Evolutionary conservation across 75 land plant species (phyloP).

Genomic region (Gnetum montanum): DNA sequence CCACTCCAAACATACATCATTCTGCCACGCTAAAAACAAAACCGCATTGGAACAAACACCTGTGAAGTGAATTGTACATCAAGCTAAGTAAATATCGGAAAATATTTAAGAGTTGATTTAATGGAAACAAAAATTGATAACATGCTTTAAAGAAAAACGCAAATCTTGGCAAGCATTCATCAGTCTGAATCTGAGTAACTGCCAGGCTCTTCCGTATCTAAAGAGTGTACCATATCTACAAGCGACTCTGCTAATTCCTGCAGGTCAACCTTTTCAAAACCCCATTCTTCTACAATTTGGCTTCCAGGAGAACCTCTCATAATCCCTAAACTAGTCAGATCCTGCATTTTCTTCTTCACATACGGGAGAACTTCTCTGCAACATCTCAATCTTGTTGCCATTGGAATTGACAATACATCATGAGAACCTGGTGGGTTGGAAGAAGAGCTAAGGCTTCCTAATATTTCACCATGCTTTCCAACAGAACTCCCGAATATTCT

Average conservation of each 20-base stretch:
- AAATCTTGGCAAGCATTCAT: constrained; percentile 28
- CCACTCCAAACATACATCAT: too few species aligned
- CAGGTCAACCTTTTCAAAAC: constrained; percentile 63
- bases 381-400: constrained; percentile 77
- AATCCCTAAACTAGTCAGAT: constrained; percentile 43
- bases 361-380: constrained; percentile 63
- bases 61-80: too few species aligned
- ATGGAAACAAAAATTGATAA: too few species aligned
- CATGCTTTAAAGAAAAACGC: too few species aligned
- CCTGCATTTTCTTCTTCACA: constrained; percentile 37
- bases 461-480: constrained; percentile 56
- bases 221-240: constrained; percentile 27
- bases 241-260: constrained; percentile 65
- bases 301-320: constrained; percentile 47
- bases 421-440: constrained; percentile 47
- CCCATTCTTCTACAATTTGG: constrained; percentile 71
- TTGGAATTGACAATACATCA: constrained; percentile 68
- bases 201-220: constrained; percentile 13
- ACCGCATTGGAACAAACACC: too few species aligned
- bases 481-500: constrained; percentile 45
- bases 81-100: too few species aligned
- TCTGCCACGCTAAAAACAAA: too few species aligned
- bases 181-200: constrained; percentile 48
- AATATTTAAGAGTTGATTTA: too few species aligned
- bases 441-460: constrained; percentile 13